Percentiles rank a stretch among this genome's conserved stretches.
phyloP scores from a whole-genome alignment of 2,329 filamentous ascomycete genomes.

The Westerdykella ornata region DNA sequence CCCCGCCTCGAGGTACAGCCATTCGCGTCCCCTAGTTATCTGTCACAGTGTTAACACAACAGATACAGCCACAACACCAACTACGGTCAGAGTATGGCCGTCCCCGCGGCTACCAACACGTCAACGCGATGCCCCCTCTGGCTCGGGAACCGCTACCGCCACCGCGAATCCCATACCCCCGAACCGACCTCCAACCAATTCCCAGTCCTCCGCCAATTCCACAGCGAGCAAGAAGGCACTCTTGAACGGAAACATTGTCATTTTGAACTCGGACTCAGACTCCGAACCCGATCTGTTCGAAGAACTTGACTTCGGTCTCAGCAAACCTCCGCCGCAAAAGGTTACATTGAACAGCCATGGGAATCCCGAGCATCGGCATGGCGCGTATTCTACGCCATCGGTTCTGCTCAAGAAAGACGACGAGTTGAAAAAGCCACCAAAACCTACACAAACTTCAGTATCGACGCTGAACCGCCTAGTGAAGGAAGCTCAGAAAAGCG shows the following conservation, averaged over 20 bases:
- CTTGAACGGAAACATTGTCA: slow-evolving; percentile 45
- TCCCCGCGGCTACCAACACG: slow-evolving; percentile 2
- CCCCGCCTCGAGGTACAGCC: slow-evolving; percentile 18
- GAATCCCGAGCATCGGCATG: not conserved
- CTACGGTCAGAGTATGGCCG: slow-evolving; percentile 3
- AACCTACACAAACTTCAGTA: slow-evolving; percentile 11
- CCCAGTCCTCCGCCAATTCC: slow-evolving; percentile 25
- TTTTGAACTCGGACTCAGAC: slow-evolving; percentile 68
- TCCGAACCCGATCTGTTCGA: slow-evolving; percentile 37
- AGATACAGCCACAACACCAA: not conserved
- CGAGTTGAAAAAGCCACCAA: slow-evolving; percentile 9
- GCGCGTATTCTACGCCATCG: not conserved
- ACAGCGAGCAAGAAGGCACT: slow-evolving; percentile 46
- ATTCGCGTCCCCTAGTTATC: slow-evolving; percentile 8
- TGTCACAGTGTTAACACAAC: slow-evolving; percentile 5
- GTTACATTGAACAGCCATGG: slow-evolving; percentile 6
- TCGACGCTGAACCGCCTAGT: slow-evolving; percentile 18
- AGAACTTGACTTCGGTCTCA: slow-evolving; percentile 45
- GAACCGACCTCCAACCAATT: slow-evolving; percentile 13
- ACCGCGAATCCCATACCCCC: not conserved
- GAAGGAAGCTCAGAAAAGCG: slow-evolving; percentile 18
- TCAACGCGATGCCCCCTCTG: not conserved
- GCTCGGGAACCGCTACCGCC: not conserved
- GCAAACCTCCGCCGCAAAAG: slow-evolving; percentile 5
- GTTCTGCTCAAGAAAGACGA: slow-evolving; percentile 3